Conservation (phyloP, 345 rosid genomes). For the Populus tremula region DNA sequence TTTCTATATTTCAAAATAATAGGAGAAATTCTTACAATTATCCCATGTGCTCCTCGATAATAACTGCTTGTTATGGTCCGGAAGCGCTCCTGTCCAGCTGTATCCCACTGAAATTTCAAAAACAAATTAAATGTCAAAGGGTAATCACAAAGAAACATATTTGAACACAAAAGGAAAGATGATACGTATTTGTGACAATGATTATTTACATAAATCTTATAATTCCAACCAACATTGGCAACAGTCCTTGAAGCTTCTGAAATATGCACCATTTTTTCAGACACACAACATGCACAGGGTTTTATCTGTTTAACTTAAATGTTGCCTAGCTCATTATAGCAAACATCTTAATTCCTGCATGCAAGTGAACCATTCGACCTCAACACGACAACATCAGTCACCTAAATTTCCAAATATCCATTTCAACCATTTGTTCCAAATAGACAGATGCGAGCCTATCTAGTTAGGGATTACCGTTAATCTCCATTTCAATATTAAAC, state of each 20-base stretch:
- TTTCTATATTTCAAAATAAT: too few relatives aligned
- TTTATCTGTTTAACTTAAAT: not conserved
- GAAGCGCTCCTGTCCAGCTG: conserved; percentile 91
- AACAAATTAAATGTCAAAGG: not conserved
- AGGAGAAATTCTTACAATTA: conserved; percentile 51
- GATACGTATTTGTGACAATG: not conserved
- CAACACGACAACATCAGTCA: not conserved
- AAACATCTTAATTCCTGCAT: not conserved
- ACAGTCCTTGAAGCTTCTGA: not conserved
- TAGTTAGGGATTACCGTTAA: not conserved
- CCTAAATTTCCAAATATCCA: not conserved
- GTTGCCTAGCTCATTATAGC: not conserved
- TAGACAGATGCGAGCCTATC: not conserved
- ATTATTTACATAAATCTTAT: not conserved
- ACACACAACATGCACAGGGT: not conserved
- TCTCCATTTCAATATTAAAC: not conserved
- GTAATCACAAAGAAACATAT: not conserved
- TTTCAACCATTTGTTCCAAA: not conserved
- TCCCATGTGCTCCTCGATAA: conserved; percentile 93
- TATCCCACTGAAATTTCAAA: conserved; percentile 64
- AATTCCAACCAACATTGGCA: not conserved
- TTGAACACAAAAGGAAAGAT: not conserved
- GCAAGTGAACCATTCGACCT: not conserved
- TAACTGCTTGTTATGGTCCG: conserved; percentile 92
- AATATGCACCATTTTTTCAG: not conserved